Conservation (phyloP, 805 yeast genomes). For the Starmerella stellata region DNA sequence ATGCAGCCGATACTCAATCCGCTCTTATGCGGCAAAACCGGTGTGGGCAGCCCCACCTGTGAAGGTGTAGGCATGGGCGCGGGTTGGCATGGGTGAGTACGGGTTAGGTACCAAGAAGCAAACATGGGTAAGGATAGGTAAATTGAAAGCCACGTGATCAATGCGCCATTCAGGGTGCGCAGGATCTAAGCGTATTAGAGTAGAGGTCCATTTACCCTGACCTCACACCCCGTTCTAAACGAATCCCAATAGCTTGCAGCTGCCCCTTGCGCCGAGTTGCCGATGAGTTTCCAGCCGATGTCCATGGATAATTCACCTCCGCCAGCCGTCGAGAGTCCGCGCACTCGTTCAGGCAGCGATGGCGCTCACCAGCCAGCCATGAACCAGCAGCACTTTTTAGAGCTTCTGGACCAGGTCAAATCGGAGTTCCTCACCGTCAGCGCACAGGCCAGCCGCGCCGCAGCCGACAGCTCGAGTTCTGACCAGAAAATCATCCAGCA, state of each 20-base stretch:
- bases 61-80: too few relatives aligned
- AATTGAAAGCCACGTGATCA: too few relatives aligned
- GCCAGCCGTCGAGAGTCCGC: not conserved
- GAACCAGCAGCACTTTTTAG: conserved; percentile 32
- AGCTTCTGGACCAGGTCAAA: conserved; percentile 77
- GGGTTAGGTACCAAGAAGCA: too few relatives aligned
- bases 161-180: too few relatives aligned
- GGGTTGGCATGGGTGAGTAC: too few relatives aligned
- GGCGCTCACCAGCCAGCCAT: not conserved
- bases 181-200: too few relatives aligned
- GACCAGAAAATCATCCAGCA: conserved; percentile 65
- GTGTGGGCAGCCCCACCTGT: too few relatives aligned
- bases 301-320: not conserved
- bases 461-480: conserved; percentile 81
- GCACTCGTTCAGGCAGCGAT: not conserved
- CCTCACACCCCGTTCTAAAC: too few relatives aligned
- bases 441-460: conserved; percentile 67
- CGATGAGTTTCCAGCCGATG: not conserved
- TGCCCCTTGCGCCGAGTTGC: too few relatives aligned
- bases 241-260: too few relatives aligned
- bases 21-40: not conserved
- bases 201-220: too few relatives aligned
- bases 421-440: conserved; percentile 75
- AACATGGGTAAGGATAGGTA: too few relatives aligned
- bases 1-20: not conserved